Evolutionary conservation across 306 rosid species (phyloP), one percentile per base, ranked within the genome.

Genomic region (Rubus parviflorus): DNA sequence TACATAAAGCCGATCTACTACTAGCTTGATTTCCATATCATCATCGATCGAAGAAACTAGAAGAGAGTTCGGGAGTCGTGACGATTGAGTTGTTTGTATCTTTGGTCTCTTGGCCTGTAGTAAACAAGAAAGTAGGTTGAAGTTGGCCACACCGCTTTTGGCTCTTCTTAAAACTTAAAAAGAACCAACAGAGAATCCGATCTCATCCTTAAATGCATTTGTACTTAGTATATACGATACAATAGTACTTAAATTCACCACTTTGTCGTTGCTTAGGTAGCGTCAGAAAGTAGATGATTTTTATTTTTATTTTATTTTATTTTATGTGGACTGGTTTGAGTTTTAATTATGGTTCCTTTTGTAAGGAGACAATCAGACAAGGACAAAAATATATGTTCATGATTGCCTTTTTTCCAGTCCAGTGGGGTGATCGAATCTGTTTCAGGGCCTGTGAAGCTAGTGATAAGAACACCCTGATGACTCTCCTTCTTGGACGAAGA

Each of bases 161-260:
- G 70, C 19, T 8, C 70, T 15, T 64, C 30, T 25, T 25, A 25
- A 25, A 25, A 25, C 35, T 64, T 17, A 15, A 3, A 8, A 23
- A 23, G 68, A 35, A 51, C 16, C n/a, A 6, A 46, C 73, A 30
- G 35, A 68, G 53, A 5, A 43, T 40, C 77, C 81, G 12, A 68
- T 74, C 64, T 79, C 73, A 73, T 41, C 77, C 74, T 75, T 85
- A 80, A 80, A 81, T 85, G 85, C 80, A 14, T 78, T 73, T 66
- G 69, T 72, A 54, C 58, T 81, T 48, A 75, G 35, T 30, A 1
- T 30, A 69, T 63, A 82, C 65, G 53, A 73, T 16, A 80, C 90
- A 81, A 75, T 74, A 60, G 49, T 13, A 66, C 43, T 60, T 68
- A 76, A 86, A 72, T 80, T 82, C 83, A 15, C 67, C 49, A 9